Conservation (phyloP, 2,329 filamentous ascomycete species). For the Penicillium fuscoglaucum region DNA sequence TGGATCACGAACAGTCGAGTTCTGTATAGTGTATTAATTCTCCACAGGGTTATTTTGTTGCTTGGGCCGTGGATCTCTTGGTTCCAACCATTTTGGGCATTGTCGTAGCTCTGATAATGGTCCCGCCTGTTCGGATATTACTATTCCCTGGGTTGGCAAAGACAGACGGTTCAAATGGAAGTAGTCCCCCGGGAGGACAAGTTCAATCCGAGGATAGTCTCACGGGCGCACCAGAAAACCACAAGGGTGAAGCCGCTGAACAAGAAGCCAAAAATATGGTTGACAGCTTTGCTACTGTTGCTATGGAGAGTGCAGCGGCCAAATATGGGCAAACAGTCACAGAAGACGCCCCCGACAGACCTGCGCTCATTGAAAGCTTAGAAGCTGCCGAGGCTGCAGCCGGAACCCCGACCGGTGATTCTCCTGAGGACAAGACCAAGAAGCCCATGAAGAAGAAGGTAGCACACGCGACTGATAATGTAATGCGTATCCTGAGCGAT, state of each 20-base stretch:
- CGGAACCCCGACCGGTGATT: constrained; percentile 53
- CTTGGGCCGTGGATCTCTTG: constrained; percentile 73
- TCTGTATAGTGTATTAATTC: background rate
- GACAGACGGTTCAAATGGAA: constrained; percentile 57
- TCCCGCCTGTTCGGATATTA: constrained; percentile 59
- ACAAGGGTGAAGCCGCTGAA: constrained; percentile 81
- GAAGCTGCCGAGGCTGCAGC: constrained; percentile 58
- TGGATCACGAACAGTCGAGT: background rate
- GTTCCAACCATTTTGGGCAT: constrained; percentile 60
- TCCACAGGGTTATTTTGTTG: constrained; percentile 55
- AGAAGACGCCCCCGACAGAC: constrained; percentile 47
- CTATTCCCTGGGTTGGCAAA: constrained; percentile 73
- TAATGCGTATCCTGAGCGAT: constrained; percentile 68
- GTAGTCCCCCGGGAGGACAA: constrained; percentile 62
- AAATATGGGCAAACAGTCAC: constrained; percentile 70
- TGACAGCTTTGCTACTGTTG: constrained; percentile 69
- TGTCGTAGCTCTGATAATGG: constrained; percentile 65
- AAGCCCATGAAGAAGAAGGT: constrained; percentile 76
- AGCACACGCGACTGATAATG: constrained; percentile 71
- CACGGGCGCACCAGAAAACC: constrained; percentile 76
- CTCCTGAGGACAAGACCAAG: constrained; percentile 65
- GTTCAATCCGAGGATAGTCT: constrained; percentile 74
- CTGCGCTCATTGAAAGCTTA: constrained; percentile 47
- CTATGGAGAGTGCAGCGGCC: constrained; percentile 72
- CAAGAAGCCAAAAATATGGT: constrained; percentile 80